phyloP scores from a whole-genome alignment of 2,329 filamentous ascomycete species.

The Pseudocercospora crystallina region DNA sequence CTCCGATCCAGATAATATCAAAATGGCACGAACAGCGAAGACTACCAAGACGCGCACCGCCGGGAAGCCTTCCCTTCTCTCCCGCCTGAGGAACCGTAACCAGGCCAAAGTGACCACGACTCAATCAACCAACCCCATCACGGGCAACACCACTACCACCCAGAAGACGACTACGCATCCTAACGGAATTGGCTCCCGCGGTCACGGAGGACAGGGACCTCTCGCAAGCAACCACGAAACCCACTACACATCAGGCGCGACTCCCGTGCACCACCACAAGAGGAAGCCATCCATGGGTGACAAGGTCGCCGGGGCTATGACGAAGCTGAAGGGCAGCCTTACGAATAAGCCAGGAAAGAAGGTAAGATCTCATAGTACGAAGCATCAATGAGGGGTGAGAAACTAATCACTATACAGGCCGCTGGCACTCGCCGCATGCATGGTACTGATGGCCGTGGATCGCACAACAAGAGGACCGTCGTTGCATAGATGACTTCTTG shows the following conservation, averaged over 20 bases:
- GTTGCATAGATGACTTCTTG: too few relatives aligned
- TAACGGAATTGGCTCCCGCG: conserved; percentile 26
- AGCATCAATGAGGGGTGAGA: not conserved
- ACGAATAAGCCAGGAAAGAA: conserved; percentile 70
- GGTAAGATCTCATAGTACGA: conserved; percentile 42
- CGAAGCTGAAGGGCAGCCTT: conserved; percentile 69
- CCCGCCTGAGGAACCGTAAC: conserved; percentile 50
- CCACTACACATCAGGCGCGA: conserved; percentile 29
- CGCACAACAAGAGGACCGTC: conserved; percentile 1
- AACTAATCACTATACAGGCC: conserved; percentile 23
- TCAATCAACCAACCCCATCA: conserved; percentile 44
- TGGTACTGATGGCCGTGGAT: conserved; percentile 36
- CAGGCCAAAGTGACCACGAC: conserved; percentile 43
- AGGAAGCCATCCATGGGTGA: conserved; percentile 68
- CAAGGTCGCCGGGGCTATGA: conserved; percentile 73
- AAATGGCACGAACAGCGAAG: conserved; percentile 24
- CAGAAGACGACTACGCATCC: conserved; percentile 34
- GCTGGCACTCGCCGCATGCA: conserved; percentile 37
- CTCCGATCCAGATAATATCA: not conserved
- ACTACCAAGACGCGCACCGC: conserved; percentile 28
- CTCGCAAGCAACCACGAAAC: conserved; percentile 26
- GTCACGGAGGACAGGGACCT: conserved; percentile 26
- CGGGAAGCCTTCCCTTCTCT: conserved; percentile 55
- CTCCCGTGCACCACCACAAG: conserved; percentile 61
- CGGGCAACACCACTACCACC: conserved; percentile 40